phyloP scores from a whole-genome alignment of 2,329 filamentous ascomycete species.

The Laburnicola sp. region DNA sequence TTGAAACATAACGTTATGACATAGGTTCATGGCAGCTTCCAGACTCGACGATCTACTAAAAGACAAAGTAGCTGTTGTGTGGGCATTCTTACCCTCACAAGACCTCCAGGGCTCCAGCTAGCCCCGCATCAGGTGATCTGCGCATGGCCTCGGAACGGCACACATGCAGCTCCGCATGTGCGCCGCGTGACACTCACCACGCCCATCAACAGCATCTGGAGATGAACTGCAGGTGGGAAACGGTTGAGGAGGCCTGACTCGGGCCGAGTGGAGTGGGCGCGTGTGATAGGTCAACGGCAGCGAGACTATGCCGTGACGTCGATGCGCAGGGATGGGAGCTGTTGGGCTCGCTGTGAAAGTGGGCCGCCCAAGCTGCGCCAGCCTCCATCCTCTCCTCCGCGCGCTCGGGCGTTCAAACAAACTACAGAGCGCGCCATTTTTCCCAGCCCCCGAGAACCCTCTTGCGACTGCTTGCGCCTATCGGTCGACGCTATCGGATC shows the following conservation, averaged over 20 bases:
- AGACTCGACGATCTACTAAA: no score
- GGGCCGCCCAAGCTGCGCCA: conserved; percentile 22
- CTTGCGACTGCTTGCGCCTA: background rate
- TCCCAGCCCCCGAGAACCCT: background rate
- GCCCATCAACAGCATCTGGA: background rate
- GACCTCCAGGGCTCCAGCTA: no score
- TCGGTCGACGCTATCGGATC: background rate
- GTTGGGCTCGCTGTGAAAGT: conserved; percentile 13
- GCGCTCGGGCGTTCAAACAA: conserved; percentile 28
- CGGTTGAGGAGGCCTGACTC: background rate
- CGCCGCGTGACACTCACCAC: background rate
- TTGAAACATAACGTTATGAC: no score
- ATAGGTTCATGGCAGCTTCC: no score
- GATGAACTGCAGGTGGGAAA: background rate
- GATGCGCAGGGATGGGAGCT: conserved; percentile 19
- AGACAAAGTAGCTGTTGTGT: no score
- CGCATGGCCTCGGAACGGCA: conserved; percentile 22
- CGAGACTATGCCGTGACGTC: conserved; percentile 19
- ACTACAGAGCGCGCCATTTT: conserved; percentile 16
- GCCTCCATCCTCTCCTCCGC: conserved; percentile 21
- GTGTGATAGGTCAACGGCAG: conserved; percentile 13
- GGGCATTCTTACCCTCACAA: no score
- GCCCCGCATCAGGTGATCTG: conserved; percentile 19
- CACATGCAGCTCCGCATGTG: conserved; percentile 10
- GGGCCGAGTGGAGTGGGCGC: background rate